Evolutionary conservation across 345 rosid species (phyloP).

Genomic region (Corchorus capsularis): DNA sequence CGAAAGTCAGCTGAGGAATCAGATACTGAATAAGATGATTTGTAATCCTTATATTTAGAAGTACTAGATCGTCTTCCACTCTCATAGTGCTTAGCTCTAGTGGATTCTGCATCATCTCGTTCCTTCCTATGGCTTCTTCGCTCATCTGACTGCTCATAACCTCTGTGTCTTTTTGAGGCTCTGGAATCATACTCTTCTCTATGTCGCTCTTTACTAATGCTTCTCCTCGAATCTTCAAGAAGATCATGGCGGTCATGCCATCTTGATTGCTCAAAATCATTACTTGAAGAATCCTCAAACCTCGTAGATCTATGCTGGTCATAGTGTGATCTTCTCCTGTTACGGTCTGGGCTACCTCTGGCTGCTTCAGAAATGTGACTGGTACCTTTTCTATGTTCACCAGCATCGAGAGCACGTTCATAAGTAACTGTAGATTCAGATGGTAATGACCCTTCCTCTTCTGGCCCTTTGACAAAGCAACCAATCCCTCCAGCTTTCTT

Average conservation of each 20-base stretch:
- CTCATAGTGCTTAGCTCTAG: constrained; percentile 33
- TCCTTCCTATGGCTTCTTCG: constrained; percentile 31
- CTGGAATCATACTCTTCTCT: constrained; percentile 37
- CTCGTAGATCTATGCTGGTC: constrained; percentile 33
- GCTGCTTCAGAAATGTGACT: constrained; percentile 30
- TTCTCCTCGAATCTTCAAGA: constrained; percentile 25
- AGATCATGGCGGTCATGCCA: constrained; percentile 32
- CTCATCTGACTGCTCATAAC: constrained; percentile 38
- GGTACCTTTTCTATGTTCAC: constrained; percentile 25
- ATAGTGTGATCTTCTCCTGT: constrained; percentile 33
- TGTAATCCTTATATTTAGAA: constrained; percentile 27
- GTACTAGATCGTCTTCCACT: constrained; percentile 35
- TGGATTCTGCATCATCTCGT: constrained; percentile 39
- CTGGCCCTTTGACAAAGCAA: constrained; percentile 60
- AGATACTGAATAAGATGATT: constrained; percentile 30
- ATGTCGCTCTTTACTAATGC: constrained; percentile 27
- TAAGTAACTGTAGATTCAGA: constrained; percentile 29
- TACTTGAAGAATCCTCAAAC: constrained; percentile 30
- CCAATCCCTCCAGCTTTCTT: constrained; percentile 92
- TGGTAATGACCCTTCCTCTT: constrained; percentile 35
- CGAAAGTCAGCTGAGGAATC: constrained; percentile 27
- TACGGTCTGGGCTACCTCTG: constrained; percentile 21
- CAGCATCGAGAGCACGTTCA: constrained; percentile 18
- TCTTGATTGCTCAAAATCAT: constrained; percentile 34
- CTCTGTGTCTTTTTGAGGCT: constrained; percentile 35